Conservation (phyloP, 1,284 basidiomycete species). For the Apiotrichum porosum region DNA sequence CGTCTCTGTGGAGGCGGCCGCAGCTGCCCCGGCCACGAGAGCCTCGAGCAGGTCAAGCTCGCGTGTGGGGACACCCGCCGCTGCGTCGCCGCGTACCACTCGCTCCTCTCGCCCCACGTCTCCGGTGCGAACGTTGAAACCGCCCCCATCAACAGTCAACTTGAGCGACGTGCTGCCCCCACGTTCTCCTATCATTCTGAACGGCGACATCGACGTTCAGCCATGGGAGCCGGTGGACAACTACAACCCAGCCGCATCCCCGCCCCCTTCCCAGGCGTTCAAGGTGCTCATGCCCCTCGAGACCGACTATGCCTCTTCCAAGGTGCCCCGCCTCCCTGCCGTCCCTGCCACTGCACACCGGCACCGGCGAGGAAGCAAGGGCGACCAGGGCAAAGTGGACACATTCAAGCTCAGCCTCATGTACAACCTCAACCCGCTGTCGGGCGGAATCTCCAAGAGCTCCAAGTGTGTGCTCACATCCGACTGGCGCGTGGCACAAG, state of each 20-base stretch:
- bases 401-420: slow-evolving; percentile 30
- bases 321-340: slow-evolving; percentile 33
- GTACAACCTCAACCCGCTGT: slow-evolving; percentile 37
- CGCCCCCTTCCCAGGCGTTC: slow-evolving; percentile 16
- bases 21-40: neutral
- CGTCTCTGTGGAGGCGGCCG: neutral
- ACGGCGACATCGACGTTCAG: slow-evolving; percentile 14
- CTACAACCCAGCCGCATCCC: slow-evolving; percentile 27
- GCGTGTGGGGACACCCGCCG: slow-evolving; percentile 6
- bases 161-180: slow-evolving; percentile 10
- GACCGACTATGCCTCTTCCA: slow-evolving; percentile 28
- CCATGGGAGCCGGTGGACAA: slow-evolving; percentile 39
- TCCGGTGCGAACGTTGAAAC: neutral
- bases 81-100: slow-evolving; percentile 4
- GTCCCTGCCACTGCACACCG: slow-evolving; percentile 19
- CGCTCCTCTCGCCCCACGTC: slow-evolving; percentile 3
- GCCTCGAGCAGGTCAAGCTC: slow-evolving; percentile 3
- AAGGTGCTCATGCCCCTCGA: slow-evolving; percentile 36
- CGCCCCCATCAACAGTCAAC: slow-evolving; percentile 4
- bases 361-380: slow-evolving; percentile 24
- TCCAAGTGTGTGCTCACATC: slow-evolving; percentile 39
- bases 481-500: slow-evolving; percentile 57
- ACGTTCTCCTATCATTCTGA: slow-evolving; percentile 5
- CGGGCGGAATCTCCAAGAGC: slow-evolving; percentile 29
- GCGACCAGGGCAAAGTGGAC: slow-evolving; percentile 26